Base-by-base conservation (phyloP, 768 basidiomycete species). In the Jaapia argillacea region DNA sequence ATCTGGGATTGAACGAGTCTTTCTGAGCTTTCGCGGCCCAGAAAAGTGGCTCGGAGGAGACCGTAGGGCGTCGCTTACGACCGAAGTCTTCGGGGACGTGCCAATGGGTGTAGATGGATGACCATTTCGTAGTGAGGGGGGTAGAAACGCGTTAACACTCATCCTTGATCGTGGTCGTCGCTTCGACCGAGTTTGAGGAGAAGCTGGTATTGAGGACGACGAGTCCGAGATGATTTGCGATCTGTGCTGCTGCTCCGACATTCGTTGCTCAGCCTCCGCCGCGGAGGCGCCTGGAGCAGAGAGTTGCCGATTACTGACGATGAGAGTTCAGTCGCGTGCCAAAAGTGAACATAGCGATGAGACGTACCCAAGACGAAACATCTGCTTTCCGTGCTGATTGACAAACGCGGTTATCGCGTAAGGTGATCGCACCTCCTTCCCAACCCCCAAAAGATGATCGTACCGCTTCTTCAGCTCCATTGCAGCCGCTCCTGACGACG, bases 381-480 rank as follows among this genome's bases (percentile, higher is more conserved):
- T 76, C 57, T 73, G 70, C 53, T 77, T 79, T 42, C 87, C 87
- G 60, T 85, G 78, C 56, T 87, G 84, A 56, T 85, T 88, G 39
- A 83, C 72, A 53, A 85, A 79, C 5, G 80, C 79, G n/a, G 85
- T 88, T 52, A 87, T 85, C 28, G 78, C 78, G 56, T 81, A 90
- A 2, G 87, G 86, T 10, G 85, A 88, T 24, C 81, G 76, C 7
- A 79, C 68, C 47, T 76, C 68, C 53, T 72, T 70, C 13, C 75
- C 72, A 24, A 89, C 82, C 10, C 85, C 81, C 26, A 77, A 59
- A 35, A 71, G 63, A 40, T 78, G 74, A 58, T 91, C 88, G 54
- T 82, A 85, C 23, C 74, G 70, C 53, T 71, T 70, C 70, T 90
- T 91, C 43, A 90, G 66, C 51, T 85, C 84, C 31, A 77, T 75